phyloP scores from a whole-genome alignment of 441 rosid species.

The Populus hybrid region DNA sequence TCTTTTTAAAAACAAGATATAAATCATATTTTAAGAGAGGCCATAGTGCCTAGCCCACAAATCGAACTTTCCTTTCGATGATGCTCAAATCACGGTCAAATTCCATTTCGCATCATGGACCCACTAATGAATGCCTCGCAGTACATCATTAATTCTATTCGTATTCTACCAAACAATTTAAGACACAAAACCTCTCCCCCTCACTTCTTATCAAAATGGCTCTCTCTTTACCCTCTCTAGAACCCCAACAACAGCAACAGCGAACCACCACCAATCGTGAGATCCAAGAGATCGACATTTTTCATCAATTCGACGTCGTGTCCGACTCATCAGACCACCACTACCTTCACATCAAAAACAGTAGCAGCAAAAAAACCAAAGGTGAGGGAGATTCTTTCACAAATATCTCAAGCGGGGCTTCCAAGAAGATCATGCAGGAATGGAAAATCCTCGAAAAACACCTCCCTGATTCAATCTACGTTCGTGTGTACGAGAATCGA shows the following conservation, averaged over 20 bases:
- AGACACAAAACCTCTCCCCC: not conserved
- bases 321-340: constrained; percentile 32
- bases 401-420: constrained; percentile 16
- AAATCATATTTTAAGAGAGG: not conserved
- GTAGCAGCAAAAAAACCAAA: not conserved
- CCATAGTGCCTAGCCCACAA: not conserved
- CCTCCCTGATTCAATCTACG: constrained; percentile 50
- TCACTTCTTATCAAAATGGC: not conserved
- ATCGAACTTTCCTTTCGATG: not conserved
- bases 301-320: constrained; percentile 35
- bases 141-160: not conserved
- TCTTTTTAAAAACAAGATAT: no score
- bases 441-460: constrained; percentile 42
- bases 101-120: not conserved
- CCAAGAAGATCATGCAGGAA: constrained; percentile 48
- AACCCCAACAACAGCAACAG: not conserved
- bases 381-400: constrained; percentile 14
- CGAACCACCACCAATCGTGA: not conserved
- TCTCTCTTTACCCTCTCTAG: constrained; percentile 8
- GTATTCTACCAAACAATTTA: not conserved
- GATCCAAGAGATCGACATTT: constrained; percentile 17
- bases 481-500: constrained; percentile 50
- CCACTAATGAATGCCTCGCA: not conserved
- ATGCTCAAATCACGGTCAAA: not conserved
- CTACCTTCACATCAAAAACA: constrained; percentile 4